Evolutionary conservation across 164 flowering plant species (phyloP), one percentile per base, ranked within the genome.

Genomic region (Chloranthus sessilifolius): DNA sequence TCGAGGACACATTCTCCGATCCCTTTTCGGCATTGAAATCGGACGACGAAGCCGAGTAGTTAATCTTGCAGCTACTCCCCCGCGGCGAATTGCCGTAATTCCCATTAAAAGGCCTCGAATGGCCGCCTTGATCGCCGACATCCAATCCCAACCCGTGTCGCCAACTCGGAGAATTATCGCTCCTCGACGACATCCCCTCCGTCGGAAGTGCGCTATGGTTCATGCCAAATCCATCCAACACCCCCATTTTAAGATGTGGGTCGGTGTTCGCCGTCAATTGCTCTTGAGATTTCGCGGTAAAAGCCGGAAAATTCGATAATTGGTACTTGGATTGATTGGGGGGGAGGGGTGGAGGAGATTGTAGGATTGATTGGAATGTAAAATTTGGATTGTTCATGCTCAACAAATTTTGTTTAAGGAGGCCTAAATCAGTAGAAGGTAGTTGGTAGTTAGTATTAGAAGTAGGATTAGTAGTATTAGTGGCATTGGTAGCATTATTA

Each of bases 291-390:
- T 65, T 55, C 5, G 27, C 25, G 3, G 45, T 43, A 8, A 65
- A 50, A 3, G 31, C 16, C 15, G 68, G 58, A 26, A 46, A 30
- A 55, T 51, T 63, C 37, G 64, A 9, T 26, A 37, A 50, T 43
- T 53, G 43, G 26, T 49, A 51, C 16, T 55, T 60, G 1, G 46
- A 42, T n/a, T n/a, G 16, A 54, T 16, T 16, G 23, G 39, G 58
- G 21, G 48, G 52, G 42, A 24, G 52, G 31, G 27, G 59, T 20
- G 20, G 24, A 33, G 46, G 34, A 5, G 50, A 37, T 22, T 65
- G 64, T 17, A 60, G 19, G 20, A 68, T 63, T 27, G 85, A 67
- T 23, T 73, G 80, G 40, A 77, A 71, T 28, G 75, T 43, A 33
- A 71, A 55, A 28, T 61, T 52, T 7, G 65, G 71, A 51, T 58